These are phyloP conservation scores for Senna tora DNA, from an alignment of 306 rosid species.

Conservation along the genomic window DNA sequence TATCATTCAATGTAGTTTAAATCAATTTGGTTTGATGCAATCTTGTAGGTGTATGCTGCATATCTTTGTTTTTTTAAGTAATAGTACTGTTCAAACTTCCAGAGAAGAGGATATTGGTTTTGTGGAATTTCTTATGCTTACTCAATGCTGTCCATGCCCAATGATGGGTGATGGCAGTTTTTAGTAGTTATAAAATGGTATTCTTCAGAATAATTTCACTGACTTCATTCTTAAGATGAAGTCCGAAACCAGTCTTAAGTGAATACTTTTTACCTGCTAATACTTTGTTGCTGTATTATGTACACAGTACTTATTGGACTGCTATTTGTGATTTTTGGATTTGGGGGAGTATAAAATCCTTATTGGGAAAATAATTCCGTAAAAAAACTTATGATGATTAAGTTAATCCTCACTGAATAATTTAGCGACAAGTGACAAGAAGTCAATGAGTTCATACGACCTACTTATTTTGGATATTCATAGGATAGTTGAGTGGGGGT, in stretches of 20 bases:
- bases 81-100: neutral
- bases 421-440: no score
- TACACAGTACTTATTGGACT: no score
- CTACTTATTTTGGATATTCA: no score
- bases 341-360: no score
- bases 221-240: conserved; percentile 22
- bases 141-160: conserved; percentile 9
- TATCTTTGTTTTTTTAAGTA: conserved; percentile 5
- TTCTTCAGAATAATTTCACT: conserved; percentile 24
- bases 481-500: no score
- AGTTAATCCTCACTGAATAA: no score
- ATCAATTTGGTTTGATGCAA: conserved; percentile 23
- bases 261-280: conserved; percentile 19
- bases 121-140: conserved; percentile 2
- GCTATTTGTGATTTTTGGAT: no score
- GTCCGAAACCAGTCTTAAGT: neutral
- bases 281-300: no score
- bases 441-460: no score
- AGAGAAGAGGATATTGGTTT: conserved; percentile 26
- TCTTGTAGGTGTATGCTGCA: conserved; percentile 13
- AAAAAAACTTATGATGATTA: no score
- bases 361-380: no score
- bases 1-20: conserved; percentile 12
- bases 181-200: conserved; percentile 13
- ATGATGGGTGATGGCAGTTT: conserved; percentile 22